Evolutionary conservation across 2,329 filamentous ascomycete species (phyloP), one percentile per base, ranked within the genome.

Genomic region (Aschersonia sp.): DNA sequence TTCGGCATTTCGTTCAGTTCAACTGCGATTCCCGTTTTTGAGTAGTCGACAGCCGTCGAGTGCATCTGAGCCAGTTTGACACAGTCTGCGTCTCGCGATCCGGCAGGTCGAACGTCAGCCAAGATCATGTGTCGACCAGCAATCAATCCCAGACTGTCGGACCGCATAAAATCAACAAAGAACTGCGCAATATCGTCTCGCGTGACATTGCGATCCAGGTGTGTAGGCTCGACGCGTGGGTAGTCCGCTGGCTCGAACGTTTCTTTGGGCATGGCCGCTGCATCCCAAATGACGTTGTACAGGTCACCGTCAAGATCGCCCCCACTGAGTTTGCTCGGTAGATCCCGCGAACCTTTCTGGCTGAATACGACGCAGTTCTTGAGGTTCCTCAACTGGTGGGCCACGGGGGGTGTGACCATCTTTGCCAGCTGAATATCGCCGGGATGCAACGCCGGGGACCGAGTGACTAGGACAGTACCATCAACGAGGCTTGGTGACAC

Each of bases 301-400:
- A 86, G 65, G 59, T 95, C 88, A 0, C 87, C 87, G 53, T 92
- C 87, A 0, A 94, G 71, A 60, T 94, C 87, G 0, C 87, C 87
- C 1, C 87, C 87, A 47, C 83, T 83, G 0, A 94, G 69, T 60
- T 83, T 75, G 51, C 85, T 90, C 0, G 87, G 86, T 0, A 94
- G 66, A 57, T 94, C 87, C 12, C 87, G 76, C 0, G 55, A 30
- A 0, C 88, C 87, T 42, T 75, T 69, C 49, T 80, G 77, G 50
- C 82, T 88, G 58, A 94, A 94, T 1, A 85, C 78, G 12, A 94
- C 72, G 50, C 86, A 89, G 56, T 94, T 94, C 2, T 69, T 66
- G 1, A 89, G 69, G 0, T 68, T 58, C 1, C 65, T 64, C 1
- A 94, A 68, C 0, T 84, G 77, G 12, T 83, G 85, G 0, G 66